phyloP scores from a whole-genome alignment of 176 grass and related monocot species.

The Cymbopogon citratus region DNA sequence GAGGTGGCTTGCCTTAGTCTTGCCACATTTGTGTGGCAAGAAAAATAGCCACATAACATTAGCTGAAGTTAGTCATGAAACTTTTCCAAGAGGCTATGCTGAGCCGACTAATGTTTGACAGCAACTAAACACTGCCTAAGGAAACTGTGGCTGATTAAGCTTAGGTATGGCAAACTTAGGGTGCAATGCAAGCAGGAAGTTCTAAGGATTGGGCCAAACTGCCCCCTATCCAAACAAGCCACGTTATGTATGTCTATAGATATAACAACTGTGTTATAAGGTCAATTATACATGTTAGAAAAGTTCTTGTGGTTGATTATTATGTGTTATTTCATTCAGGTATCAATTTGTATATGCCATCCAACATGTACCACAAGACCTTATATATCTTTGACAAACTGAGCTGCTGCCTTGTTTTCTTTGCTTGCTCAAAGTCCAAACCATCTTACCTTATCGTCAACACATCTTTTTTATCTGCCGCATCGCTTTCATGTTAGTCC shows the following conservation, averaged over 20 bases:
- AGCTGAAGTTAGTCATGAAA: neutral
- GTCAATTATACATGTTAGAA: neutral
- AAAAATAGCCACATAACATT: neutral
- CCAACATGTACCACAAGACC: neutral
- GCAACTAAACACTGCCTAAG: neutral
- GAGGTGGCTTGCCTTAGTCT: neutral
- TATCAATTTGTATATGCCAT: neutral
- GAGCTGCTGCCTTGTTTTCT: slow-evolving; percentile 9
- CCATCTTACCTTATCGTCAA: neutral
- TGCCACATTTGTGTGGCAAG: neutral
- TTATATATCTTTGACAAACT: slow-evolving; percentile 13
- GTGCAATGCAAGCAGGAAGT: neutral
- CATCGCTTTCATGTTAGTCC: slow-evolving; percentile 7
- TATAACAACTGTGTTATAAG: neutral
- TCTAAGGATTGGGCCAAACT: neutral
- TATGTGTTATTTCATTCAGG: neutral
- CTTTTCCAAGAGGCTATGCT: neutral
- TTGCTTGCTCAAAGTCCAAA: slow-evolving; percentile 7
- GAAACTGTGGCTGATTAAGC: neutral
- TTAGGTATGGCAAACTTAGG: neutral
- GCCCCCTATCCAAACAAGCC: neutral
- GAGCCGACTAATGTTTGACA: neutral
- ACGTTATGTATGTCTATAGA: neutral
- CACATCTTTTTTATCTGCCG: neutral
- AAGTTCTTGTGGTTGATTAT: slow-evolving; percentile 8